These are phyloP conservation scores for Tympanopsis confertula DNA, from an alignment of 2,329 filamentous ascomycete species.

Conservation along the genomic window DNA sequence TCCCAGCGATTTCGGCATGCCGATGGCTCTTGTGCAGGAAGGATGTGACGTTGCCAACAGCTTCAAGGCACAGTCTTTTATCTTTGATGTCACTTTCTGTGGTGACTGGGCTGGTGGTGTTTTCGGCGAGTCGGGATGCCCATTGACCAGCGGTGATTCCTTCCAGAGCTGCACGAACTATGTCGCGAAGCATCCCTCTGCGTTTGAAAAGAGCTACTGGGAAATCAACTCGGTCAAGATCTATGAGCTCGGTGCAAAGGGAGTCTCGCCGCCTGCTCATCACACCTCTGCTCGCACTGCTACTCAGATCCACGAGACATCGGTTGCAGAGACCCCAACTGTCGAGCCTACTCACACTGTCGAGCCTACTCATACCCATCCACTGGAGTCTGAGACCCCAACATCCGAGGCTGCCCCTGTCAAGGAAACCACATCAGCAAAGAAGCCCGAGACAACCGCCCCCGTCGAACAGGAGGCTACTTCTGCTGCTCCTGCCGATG, in stretches of 20 bases:
- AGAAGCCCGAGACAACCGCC: too few species aligned
- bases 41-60: background rate
- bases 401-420: too few species aligned
- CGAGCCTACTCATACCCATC: too few species aligned
- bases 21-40: slow-evolving; percentile 24
- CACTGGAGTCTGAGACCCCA: too few species aligned
- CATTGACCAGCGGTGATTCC: background rate
- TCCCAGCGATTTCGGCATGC: slow-evolving; percentile 28
- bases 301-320: too few species aligned
- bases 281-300: too few species aligned
- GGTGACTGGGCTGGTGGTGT: slow-evolving; percentile 1
- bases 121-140: background rate
- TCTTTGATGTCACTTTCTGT: background rate
- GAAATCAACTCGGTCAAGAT: slow-evolving; percentile 1
- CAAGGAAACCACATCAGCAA: too few species aligned
- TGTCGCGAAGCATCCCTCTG: background rate
- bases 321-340: too few species aligned
- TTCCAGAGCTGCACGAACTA: background rate
- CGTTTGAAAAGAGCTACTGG: background rate
- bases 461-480: too few species aligned
- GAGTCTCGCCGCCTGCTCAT: too few species aligned
- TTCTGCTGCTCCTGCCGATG: too few species aligned
- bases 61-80: background rate
- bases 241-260: background rate
- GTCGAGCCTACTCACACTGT: too few species aligned